Evolutionary conservation across 164 flowering plant genomes (phyloP), one percentile per base, ranked within the genome.

Genomic region (Piper longum): DNA sequence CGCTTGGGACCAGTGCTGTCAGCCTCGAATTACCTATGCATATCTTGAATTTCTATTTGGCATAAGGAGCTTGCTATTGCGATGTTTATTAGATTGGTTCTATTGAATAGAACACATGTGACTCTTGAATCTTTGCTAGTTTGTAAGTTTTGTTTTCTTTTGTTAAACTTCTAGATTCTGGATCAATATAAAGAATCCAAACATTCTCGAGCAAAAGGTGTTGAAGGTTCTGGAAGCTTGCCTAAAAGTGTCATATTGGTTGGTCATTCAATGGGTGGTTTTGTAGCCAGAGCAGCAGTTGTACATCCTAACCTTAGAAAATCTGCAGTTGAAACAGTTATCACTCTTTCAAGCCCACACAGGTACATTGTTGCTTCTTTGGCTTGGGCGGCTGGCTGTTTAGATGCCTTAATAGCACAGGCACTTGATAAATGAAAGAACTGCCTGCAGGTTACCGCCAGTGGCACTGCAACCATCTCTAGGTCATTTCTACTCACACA

Each of bases 211-310:
- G 74, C 70, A 62, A 86, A 70, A 71, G 95, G 93, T 67, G 85
- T 81, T 74, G 85, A 85, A 41, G 61, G 61, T 52, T 74, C 83
- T 76, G 82, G 81, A 54, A 75, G 61, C 66, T 78, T 83, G 66
- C 93, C 97, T 8, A 83, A 66, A 72, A 95, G 90, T 82, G 97
- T 95, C 57, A 80, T 95, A 76, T 76, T 95, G 80, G 95, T 91
- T 82, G 99, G 99, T 59, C 99, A 95, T 69, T 95, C 99, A 63
- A 89, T 95, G 96, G 99, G 99, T 66, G 99, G 99, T 68, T 95
- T 95, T 85, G 96, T 95, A 72, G 97, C 99, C 55, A 86, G 99
- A 77, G 99, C 96, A 60, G 96, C 93, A 62, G 59, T 77, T 66
- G 77, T 89, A 62, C 97, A 91, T 71, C 96, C 97, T 60, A 74